Evolutionary conservation across 306 rosid species (phyloP), one percentile per base, ranked within the genome.

Genomic region (Herpetospermum pedunculosum): DNA sequence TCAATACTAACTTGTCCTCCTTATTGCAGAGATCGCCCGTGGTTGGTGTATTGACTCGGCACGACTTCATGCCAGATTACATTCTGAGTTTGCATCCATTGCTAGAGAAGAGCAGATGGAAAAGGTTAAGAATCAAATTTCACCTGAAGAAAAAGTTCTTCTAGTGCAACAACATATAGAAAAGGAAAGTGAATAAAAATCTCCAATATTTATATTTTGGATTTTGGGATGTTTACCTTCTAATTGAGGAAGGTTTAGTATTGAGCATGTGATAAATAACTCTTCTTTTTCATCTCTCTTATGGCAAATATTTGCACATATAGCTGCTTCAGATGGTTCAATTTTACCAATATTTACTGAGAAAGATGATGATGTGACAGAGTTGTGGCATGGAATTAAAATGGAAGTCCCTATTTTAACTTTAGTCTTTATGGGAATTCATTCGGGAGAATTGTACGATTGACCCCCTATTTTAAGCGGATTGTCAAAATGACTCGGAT

Each of bases 31-130:
- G 88, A 83, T 80, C 85, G 38, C 96, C 96, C 0, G 89, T 91
- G 48, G 91, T 88, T 47, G 97, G 99, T 28, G 86, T 94, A 76
- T 77, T 91, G 79, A 94, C 96, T 1, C 81, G 99, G 78, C 99
- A 94, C 16, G 96, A 94, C 79, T 94, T 94, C 83, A 94, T 81
- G 87, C 76, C 96, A 4, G 99, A 91, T 81, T 96, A 94, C 75
- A 82, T 94, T 79, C 48, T 89, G 76, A 80, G 88, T 44, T 82
- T 87, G 87, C 83, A 89, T 75, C 97, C 99, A n/a, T 69, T 32
- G 83, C 81, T 94, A 52, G 89, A 54, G 48, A 84, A 76, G 55
- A 88, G 94, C 87, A 82, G 83, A 62, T 86, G 91, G 96, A 91
- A 87, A 68, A 88, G 87, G 76, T 76, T 89, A 80, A 80, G 91